A percentile compares a stretch with the other conserved stretches of the same genome.
These are phyloP conservation scores for Alternaria ethzedia DNA, from an alignment of 2,329 filamentous ascomycete species.

Conservation along the genomic window DNA sequence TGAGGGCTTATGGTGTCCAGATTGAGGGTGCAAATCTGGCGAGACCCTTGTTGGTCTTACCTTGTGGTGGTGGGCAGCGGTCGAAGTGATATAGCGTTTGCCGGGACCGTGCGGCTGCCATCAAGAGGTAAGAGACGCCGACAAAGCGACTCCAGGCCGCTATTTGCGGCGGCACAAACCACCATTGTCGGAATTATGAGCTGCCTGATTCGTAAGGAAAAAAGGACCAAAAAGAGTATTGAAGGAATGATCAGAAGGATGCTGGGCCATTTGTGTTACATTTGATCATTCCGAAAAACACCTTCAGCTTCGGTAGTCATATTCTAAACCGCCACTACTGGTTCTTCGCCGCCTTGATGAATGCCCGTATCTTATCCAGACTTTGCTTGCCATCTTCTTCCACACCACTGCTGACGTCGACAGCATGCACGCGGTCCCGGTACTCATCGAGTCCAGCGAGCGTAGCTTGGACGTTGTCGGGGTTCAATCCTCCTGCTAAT, in stretches of 20 bases:
- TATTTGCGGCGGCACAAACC: neutral
- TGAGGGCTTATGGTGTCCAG: neutral
- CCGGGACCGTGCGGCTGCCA: neutral
- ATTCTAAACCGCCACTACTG: conserved; percentile 1
- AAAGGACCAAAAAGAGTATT: neutral
- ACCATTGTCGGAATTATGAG: neutral
- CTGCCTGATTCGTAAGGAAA: neutral
- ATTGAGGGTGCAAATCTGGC: neutral
- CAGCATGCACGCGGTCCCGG: conserved; percentile 71
- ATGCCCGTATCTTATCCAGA: conserved; percentile 78
- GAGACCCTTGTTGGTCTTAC: conserved; percentile 11
- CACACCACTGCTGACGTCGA: conserved; percentile 95
- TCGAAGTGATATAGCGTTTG: conserved; percentile 18
- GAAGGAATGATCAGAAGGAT: neutral
- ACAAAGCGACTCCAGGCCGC: neutral
- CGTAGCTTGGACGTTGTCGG: conserved; percentile 75
- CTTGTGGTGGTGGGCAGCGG: conserved; percentile 6
- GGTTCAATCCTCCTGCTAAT: conserved; percentile 83
- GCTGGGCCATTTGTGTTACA: neutral
- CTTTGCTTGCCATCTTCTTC: conserved; percentile 81
- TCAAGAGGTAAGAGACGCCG: conserved; percentile 18
- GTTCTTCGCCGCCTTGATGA: conserved; percentile 72
- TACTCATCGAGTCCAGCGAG: conserved; percentile 68
- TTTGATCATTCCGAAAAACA: neutral
- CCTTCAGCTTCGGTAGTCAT: neutral